Conservation (phyloP, 2,329 filamentous ascomycete genomes). For the Colletotrichum graminicola region DNA sequence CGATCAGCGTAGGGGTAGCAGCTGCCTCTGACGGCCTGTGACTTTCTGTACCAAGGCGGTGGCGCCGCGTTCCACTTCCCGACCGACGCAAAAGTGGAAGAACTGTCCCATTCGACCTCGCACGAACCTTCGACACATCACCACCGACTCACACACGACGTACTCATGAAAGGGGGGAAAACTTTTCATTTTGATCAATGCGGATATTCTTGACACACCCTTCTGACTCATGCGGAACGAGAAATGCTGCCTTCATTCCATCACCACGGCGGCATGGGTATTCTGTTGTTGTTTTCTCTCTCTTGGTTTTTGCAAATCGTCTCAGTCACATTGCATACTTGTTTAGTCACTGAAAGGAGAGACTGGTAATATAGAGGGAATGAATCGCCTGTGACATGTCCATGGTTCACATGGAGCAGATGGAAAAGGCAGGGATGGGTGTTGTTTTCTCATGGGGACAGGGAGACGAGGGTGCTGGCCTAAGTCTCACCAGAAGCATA, state of each 20-base stretch:
- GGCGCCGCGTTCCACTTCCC: conserved; percentile 4
- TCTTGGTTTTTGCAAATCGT: conserved; percentile 38
- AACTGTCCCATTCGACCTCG: conserved; percentile 4
- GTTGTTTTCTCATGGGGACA: not conserved
- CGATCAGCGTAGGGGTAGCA: not conserved
- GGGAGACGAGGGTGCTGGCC: conserved; percentile 18
- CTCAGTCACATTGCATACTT: conserved; percentile 41
- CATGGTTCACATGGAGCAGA: conserved; percentile 24
- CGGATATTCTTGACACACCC: conserved; percentile 40
- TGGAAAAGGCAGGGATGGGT: conserved; percentile 6
- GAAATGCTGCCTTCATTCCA: conserved; percentile 40
- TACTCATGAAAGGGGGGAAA: conserved; percentile 29
- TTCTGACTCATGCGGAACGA: conserved; percentile 36
- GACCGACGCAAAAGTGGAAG: conserved; percentile 4
- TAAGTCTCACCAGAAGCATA: conserved; percentile 20
- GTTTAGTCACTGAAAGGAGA: conserved; percentile 36
- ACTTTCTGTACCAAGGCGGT: conserved; percentile 19
- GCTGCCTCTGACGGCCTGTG: conserved; percentile 7
- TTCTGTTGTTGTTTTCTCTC: not conserved
- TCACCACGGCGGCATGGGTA: conserved; percentile 34
- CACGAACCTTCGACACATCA: conserved; percentile 11
- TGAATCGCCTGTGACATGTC: conserved; percentile 27
- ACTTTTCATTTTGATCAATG: conserved; percentile 35
- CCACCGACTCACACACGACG: conserved; percentile 31
- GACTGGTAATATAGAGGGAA: conserved; percentile 40